Evolutionary conservation across 2,329 filamentous ascomycete species (phyloP).

Genomic region (Xylariomycetidae sp.): DNA sequence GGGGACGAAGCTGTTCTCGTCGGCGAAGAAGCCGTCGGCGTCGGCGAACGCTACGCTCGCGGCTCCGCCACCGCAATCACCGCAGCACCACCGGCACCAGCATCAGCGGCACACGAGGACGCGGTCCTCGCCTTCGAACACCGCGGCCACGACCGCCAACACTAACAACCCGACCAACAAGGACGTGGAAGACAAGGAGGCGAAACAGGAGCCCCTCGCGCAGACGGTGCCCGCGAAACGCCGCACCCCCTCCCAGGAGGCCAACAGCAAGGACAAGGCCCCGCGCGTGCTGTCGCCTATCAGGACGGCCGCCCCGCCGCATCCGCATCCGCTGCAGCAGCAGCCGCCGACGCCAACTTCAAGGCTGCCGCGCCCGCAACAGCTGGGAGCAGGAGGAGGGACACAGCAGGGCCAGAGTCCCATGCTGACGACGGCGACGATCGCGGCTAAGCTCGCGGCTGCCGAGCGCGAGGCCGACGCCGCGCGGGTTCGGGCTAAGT

Average conservation of each 20-base stretch:
- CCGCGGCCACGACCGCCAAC: slow-evolving; percentile 6
- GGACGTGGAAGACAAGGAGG: not conserved
- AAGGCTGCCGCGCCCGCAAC: slow-evolving; percentile 27
- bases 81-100: slow-evolving; percentile 2
- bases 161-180: not conserved
- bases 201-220: slow-evolving; percentile 4
- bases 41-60: slow-evolving; percentile 6
- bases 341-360: slow-evolving; percentile 13
- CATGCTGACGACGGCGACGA: slow-evolving; percentile 54
- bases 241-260: slow-evolving; percentile 1
- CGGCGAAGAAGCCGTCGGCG: slow-evolving; percentile 17
- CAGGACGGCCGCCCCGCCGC: slow-evolving; percentile 2
- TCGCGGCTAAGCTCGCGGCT: slow-evolving; percentile 58
- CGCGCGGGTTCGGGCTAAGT: slow-evolving; percentile 55
- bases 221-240: slow-evolving; percentile 2
- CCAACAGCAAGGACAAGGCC: slow-evolving; percentile 3
- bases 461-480: slow-evolving; percentile 59
- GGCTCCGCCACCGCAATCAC: not conserved
- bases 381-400: no score
- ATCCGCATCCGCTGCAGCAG: not conserved
- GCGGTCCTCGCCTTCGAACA: slow-evolving; percentile 1
- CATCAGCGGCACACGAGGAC: slow-evolving; percentile 1
- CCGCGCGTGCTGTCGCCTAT: no score
- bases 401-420: slow-evolving; percentile 52
- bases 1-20: slow-evolving; percentile 25